Conservation (phyloP, 176 grass and related monocot genomes). For the Eleusine indica region DNA sequence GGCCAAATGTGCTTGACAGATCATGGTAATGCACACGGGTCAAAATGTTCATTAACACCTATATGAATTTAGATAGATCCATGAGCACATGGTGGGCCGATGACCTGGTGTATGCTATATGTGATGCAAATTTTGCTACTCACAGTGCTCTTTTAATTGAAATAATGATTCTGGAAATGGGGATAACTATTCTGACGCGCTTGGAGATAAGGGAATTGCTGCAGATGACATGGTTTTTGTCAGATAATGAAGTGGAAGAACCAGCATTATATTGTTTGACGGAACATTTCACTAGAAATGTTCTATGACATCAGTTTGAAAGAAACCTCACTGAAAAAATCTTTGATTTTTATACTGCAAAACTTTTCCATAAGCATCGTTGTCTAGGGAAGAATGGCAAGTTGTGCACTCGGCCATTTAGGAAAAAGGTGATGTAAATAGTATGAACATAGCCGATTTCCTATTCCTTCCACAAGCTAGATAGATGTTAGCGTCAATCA, state of each 20-base stretch:
- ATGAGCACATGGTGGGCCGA: neutral
- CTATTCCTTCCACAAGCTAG: neutral
- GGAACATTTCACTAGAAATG: constrained; percentile 14
- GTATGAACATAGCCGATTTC: neutral
- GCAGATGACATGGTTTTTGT: neutral
- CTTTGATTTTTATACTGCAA: neutral
- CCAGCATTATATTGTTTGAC: neutral
- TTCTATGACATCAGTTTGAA: neutral
- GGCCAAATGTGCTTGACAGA: neutral
- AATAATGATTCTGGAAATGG: neutral
- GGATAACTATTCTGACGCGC: neutral
- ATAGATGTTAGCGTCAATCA: neutral
- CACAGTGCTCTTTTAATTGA: neutral
- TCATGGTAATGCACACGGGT: neutral
- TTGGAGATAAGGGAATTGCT: neutral
- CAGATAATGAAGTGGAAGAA: neutral
- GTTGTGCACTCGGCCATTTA: neutral
- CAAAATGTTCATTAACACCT: neutral
- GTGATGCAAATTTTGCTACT: neutral
- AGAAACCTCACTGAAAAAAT: neutral
- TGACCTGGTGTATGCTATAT: neutral
- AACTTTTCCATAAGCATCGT: neutral
- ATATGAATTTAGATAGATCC: neutral
- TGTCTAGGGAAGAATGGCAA: neutral
- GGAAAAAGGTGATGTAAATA: neutral